Evolutionary conservation across 306 rosid species (phyloP), one percentile per base, ranked within the genome.

Genomic region (Albizia julibrissin): DNA sequence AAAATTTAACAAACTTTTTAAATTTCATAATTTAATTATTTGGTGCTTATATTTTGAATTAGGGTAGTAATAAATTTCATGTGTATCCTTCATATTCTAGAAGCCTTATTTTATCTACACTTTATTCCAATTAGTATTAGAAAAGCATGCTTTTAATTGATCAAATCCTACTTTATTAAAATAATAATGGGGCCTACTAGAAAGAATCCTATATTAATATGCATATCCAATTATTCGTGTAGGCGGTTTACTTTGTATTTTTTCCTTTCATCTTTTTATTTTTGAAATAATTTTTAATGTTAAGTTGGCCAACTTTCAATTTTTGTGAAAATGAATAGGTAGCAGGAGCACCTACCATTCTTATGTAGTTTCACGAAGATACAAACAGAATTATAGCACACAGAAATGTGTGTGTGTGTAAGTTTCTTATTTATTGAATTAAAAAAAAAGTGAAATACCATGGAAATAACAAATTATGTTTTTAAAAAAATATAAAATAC

Each of bases 211-310:
- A 54, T 54, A 34, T 74, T 56, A 34, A 14, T 11, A 26, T 12
- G 10, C 2, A 62, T 67, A 7, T 79, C 43, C 58, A 78, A 72
- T 44, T 50, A 83, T 49, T 65, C 79, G 27, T 21, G 39, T 34
- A 15, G 37, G 34, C 5, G 68, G 68, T 39, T 21, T 26, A 19
- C 72, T 9, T 19, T 34, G 5, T 4, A 19, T 37, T 2, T 68
- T 68, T 37, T 10, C 10, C 19, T 40, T 10, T 18, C 40, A 19
- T 19, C 21, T 34, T 21, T 19, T 34, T n/a, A 58, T n/a, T 61
- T 0, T 24, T 37, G 2, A 16, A 34, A 10, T 10, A 26, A 4
- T 5, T 27, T 62, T 27, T 62, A 26, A 26, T 62, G 33, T 62
- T 26, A 62, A 62, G 68, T 62, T 27, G 39, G 37, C 68, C 37